Conservation (phyloP, 805 yeast genomes). For the Grigorovia yakushimaensis region DNA sequence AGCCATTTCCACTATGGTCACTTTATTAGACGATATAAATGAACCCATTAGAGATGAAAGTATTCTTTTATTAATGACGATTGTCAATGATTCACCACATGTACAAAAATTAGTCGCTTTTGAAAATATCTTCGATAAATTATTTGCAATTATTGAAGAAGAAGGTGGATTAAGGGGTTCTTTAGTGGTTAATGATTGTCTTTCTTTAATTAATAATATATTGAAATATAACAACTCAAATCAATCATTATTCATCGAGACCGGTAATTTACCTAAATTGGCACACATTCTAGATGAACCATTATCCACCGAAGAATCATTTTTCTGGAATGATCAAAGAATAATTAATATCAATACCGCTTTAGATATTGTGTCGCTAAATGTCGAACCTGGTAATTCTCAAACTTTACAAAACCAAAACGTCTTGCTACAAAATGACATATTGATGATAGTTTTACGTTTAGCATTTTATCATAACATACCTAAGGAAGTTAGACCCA, state of each 20-base stretch:
- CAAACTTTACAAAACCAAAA: slow-evolving; percentile 52
- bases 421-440: slow-evolving; percentile 47
- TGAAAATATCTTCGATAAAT: slow-evolving; percentile 78
- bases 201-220: slow-evolving; percentile 62
- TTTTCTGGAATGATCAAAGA: slow-evolving; percentile 73
- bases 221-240: slow-evolving; percentile 78
- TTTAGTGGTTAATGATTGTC: slow-evolving; percentile 82
- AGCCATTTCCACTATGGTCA: slow-evolving; percentile 68
- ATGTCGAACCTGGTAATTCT: slow-evolving; percentile 66
- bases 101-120: slow-evolving; percentile 91
- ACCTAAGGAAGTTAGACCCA: slow-evolving; percentile 55
- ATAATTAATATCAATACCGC: slow-evolving; percentile 54
- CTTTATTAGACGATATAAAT: slow-evolving; percentile 48
- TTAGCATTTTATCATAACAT: slow-evolving; percentile 60
- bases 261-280: slow-evolving; percentile 63
- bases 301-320: slow-evolving; percentile 33
- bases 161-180: slow-evolving; percentile 90
- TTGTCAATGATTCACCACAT: slow-evolving; percentile 72
- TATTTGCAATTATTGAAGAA: slow-evolving; percentile 68
- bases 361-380: slow-evolving; percentile 61
- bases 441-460: slow-evolving; percentile 55
- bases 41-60: slow-evolving; percentile 90
- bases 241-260: slow-evolving; percentile 80
- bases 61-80: slow-evolving; percentile 69
- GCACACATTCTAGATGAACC: slow-evolving; percentile 58